Evolutionary conservation across 2,329 filamentous ascomycete species (phyloP).

Genomic region (Parastagonospora nodorum): DNA sequence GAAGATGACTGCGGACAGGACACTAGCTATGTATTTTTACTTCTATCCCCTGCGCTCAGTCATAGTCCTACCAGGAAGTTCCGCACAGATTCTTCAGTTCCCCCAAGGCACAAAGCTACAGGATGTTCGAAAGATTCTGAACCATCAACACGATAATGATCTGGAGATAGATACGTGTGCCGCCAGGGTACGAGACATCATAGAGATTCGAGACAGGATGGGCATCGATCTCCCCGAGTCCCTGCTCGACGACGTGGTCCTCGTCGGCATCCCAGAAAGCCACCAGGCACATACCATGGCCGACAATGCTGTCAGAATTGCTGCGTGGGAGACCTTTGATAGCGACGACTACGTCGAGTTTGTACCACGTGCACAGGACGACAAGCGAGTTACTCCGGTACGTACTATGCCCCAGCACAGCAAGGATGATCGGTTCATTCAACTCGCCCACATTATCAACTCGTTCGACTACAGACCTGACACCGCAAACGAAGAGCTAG

Average conservation of each 20-base stretch:
- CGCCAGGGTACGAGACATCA: conserved; percentile 13
- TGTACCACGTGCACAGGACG: not conserved
- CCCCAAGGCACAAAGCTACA: not conserved
- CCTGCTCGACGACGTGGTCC: conserved; percentile 4
- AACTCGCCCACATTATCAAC: not conserved
- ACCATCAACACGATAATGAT: not conserved
- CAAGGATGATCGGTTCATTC: no score
- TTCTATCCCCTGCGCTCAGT: not conserved
- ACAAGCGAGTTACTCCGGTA: not conserved
- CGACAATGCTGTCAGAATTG: not conserved
- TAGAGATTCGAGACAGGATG: conserved; percentile 13
- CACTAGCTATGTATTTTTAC: not conserved
- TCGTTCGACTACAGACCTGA: not conserved
- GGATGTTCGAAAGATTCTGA: conserved; percentile 9
- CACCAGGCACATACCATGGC: not conserved
- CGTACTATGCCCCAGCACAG: no score
- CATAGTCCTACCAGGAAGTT: not conserved
- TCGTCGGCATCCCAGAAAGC: conserved; percentile 10
- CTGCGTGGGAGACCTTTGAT: conserved; percentile 8
- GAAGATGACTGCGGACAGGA: not conserved
- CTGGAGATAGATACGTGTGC: conserved; percentile 1
- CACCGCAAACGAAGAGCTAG: not conserved
- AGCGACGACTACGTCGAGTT: not conserved
- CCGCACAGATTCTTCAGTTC: conserved; percentile 13
- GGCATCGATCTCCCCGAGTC: conserved; percentile 14